phyloP scores from a whole-genome alignment of 202 grass and related monocot species.

The Schoenoplectus tabernaemontani region DNA sequence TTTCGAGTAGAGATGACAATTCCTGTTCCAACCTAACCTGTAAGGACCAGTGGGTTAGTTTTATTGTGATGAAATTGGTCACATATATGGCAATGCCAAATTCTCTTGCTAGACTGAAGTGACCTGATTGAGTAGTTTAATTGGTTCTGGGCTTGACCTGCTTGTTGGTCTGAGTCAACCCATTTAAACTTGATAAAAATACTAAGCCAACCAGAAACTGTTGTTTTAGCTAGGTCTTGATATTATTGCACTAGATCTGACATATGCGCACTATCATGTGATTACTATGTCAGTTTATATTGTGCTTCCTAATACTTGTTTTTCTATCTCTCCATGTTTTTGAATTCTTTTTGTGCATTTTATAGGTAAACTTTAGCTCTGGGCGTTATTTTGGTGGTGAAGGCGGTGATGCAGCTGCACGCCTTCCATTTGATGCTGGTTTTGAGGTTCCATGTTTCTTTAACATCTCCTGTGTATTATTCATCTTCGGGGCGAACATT shows the following conservation, averaged over 20 bases:
- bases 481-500: not conserved
- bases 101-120: not conserved
- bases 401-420: conserved; percentile 53
- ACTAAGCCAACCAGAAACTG: not conserved
- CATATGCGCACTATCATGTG: not conserved
- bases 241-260: not conserved
- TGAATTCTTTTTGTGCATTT: conserved; percentile 10
- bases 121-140: not conserved
- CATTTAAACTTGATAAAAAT: not conserved
- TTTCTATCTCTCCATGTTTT: not conserved
- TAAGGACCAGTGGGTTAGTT: not conserved
- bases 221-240: not conserved
- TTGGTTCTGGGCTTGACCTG: not conserved
- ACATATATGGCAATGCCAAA: not conserved
- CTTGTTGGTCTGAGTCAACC: not conserved
- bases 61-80: not conserved
- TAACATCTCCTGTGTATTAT: not conserved
- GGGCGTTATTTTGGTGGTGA: conserved; percentile 78
- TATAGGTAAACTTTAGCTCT: conserved; percentile 93
- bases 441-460: conserved; percentile 62
- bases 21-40: not conserved
- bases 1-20: not conserved
- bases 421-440: conserved; percentile 93
- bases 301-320: not conserved
- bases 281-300: not conserved